A percentile compares a stretch with the other conserved stretches of the same genome.
These are phyloP conservation scores for Didymella arachidicola DNA, from an alignment of 2,329 filamentous ascomycete species.

Conservation along the genomic window DNA sequence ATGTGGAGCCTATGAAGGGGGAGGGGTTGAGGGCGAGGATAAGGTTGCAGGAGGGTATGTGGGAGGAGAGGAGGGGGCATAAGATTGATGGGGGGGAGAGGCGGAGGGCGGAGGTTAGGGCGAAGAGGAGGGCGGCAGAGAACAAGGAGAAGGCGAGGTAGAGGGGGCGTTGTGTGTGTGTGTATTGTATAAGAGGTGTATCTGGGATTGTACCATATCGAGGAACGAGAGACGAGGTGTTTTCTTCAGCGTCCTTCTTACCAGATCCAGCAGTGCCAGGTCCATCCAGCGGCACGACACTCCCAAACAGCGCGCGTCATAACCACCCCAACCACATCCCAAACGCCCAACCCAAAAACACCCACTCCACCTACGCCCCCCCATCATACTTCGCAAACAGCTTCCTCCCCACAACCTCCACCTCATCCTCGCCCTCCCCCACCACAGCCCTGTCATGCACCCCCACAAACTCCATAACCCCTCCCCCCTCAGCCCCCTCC, in stretches of 20 bases:
- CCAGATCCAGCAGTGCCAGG: neutral
- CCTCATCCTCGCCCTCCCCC: constrained; percentile 22
- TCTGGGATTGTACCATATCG: neutral
- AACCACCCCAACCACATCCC: no score
- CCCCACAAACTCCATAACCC: constrained; percentile 37
- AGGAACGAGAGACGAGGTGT: neutral
- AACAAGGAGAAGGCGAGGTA: constrained; percentile 70
- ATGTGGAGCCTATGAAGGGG: constrained; percentile 72
- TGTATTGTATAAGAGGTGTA: constrained; percentile 3
- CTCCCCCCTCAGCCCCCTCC: constrained; percentile 22
- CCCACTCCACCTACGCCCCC: neutral
- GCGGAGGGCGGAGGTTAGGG: constrained; percentile 81
- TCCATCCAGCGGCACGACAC: no score
- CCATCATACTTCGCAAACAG: constrained; percentile 33
- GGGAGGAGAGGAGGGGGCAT: constrained; percentile 84
- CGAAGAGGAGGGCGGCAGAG: constrained; percentile 83
- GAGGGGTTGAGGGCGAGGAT: constrained; percentile 69
- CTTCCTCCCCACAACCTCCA: constrained; percentile 29
- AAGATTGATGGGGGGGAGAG: constrained; percentile 98
- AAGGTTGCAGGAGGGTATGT: constrained; percentile 82
- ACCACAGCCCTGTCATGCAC: constrained; percentile 29
- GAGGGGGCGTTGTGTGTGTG: neutral
- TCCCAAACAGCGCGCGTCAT: no score
- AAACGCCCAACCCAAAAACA: no score
- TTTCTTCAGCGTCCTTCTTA: neutral